Evolutionary conservation across 1,284 basidiomycete genomes (phyloP), one percentile per base, ranked within the genome.

Genomic region (Papiliotrema fonsecae): DNA sequence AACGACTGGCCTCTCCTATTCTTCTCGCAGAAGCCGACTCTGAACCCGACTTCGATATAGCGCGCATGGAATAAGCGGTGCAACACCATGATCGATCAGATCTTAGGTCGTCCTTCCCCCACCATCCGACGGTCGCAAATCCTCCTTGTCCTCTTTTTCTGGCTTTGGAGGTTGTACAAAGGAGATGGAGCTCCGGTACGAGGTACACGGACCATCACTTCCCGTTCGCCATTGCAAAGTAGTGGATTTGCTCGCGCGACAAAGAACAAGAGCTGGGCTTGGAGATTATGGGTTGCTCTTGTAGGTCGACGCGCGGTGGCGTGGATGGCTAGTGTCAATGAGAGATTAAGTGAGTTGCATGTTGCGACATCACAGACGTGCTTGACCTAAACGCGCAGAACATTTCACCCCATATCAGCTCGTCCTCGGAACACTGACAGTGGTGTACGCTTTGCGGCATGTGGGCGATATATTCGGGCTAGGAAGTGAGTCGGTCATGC

Each of bases 391-490:
- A 53, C 24, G 30, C 2, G 49, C 60, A 93, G 89, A 80, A 62
- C 82, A 83, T 24, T 96, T 90, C 75, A 87, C 91, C 0, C 94
- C 94, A 19, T 98, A 92, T 85, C 93, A 98, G 68, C 79, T 97
- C 58, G 81, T 97, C 46, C 79, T 91, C 50, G 87, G 82, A 57
- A 88, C 88, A 2, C 75, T 96, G 50, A 94, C 92, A 1, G 72
- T 82, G 26, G 77, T 94, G 10, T 98, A 97, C 70, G 85, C 88
- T 19, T 70, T 89, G 41, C 79, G 88, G 14, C 88, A 97, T 70
- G 74, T 92, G 16, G 92, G 97, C 72, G 88, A 86, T 70, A 78
- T 97, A 7, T 74, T 94, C 16, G 90, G 90, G 6, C 77, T 96
- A 24, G 83, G 81, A 54, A 81, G 89, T 90, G 63, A 74, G 86